Evolutionary conservation across 1,139 yeast genomes (phyloP), one percentile per base, ranked within the genome.

Genomic region (Insectozyma bohioensis): DNA sequence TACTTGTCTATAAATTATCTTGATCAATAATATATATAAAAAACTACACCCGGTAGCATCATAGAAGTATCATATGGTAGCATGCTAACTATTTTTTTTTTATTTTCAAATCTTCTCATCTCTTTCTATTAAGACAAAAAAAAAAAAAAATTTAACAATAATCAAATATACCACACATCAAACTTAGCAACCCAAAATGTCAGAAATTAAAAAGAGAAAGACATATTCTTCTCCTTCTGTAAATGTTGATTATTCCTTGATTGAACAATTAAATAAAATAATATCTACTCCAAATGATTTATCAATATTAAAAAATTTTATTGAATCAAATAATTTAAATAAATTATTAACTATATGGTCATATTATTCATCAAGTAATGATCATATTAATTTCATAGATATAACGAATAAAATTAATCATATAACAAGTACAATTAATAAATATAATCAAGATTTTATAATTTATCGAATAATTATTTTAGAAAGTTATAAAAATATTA

Each of bases 331-430:
- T 2, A 31, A 33, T 11, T 28, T 61, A 18, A 30, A 39, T 15
- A 54, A 54, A 30, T 39, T 58, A 6, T 40, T 66, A 12, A 41
- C 49, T 12, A 51, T 51, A 17, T 83, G 90, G 85, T 70, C 85
- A 2, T 78, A 75, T 45, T 77, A 65, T 48, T 74, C 85, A 4
- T 77, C 81, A 30, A 66, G 72, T n/a, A 80, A 79, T 47, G 80
- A 80, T 41, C 82, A 78, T 48, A 47, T 61, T 2, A 72, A 68
- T 32, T 68, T 79, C 44, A 61, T 72, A 1, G 59, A 58, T 12
- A 36, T 68, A 3, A 63, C 80, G 0, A 54, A 56, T 9, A 58
- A 60, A 30, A 35, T 69, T 20, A 45, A 61, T 4, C 54, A 50
- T 31, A 35, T 63, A 8, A 46, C 66, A 4, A 36, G 43, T 9